phyloP scores from a whole-genome alignment of 23 red algal species.

The Gracilaria vermiculophylla region DNA sequence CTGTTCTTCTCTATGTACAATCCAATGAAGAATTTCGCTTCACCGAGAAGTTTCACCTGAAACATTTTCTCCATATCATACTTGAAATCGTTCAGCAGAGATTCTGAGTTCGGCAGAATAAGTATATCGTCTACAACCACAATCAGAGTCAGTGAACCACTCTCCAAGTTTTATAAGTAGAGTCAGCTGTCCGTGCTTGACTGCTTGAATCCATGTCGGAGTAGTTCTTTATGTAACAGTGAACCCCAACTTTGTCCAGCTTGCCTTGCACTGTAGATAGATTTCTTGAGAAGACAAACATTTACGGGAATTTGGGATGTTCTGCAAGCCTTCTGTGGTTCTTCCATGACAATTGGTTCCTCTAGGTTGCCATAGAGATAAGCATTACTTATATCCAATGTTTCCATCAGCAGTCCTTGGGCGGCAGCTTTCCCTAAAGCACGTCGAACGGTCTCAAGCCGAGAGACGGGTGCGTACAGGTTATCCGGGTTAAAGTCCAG shows the following conservation, averaged over 20 bases:
- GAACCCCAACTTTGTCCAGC: constrained; percentile 7
- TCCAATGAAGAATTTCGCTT: not conserved
- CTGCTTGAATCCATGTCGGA: not conserved
- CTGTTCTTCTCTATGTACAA: not conserved
- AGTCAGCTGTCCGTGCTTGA: not conserved
- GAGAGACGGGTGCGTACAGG: not conserved
- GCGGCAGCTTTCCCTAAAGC: not conserved
- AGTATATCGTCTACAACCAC: not conserved
- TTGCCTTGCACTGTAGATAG: not conserved
- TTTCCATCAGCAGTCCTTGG: not conserved
- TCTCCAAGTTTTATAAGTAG: not conserved
- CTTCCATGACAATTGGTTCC: not conserved
- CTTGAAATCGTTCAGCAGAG: constrained; percentile 16
- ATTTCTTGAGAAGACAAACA: not conserved
- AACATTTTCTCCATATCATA: not conserved
- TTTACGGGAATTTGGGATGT: not conserved
- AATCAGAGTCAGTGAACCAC: not conserved
- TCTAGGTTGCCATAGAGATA: constrained; percentile 35
- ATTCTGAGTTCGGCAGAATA: not conserved
- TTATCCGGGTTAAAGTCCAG: not conserved
- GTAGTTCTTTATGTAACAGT: not conserved
- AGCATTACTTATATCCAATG: not conserved
- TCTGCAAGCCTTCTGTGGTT: not conserved
- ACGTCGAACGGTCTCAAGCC: not conserved
- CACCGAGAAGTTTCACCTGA: constrained; percentile 17